Base-by-base conservation (phyloP, 2,329 filamentous ascomycete genomes). In the Monascus ruber region DNA sequence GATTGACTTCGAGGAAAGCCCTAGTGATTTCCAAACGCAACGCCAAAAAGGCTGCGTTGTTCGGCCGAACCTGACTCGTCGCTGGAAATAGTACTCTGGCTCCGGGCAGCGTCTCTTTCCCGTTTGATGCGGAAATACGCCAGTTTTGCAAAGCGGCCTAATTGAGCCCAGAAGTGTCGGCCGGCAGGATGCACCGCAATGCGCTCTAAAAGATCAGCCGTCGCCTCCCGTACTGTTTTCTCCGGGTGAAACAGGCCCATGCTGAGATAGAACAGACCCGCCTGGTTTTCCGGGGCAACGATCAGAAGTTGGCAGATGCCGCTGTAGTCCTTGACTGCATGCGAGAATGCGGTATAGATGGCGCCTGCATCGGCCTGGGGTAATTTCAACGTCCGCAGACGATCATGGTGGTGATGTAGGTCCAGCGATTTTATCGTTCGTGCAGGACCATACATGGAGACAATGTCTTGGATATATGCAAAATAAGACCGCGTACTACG, bases 401-500 rank as follows among this genome's bases (percentile, higher is more conserved):
- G 85, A 62, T 96, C 89, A 59, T 95, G 86, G 59, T 95, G 81
- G 61, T 96, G 88, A 50, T 88, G 80, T 6, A 98, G 68, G 58
- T 98, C 91, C 25, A 68, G 51, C 37, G 57, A 54, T 55, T 62
- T 63, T 48, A 65, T 55, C 41, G 56, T 58, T 33, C 55, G 55
- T 8, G 60, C 55, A n/a, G 60, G 55, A 37, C 52, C 58, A 40
- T 60, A 62, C 44, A 59, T 55, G 31, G 59, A 50, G 17, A 63
- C 61, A n/a, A 65, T 59, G 42, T 65, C 85, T 69, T 94, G 85
- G 47, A 96, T 89, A 57, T 86, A 96, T 49, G 85, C 87, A 65
- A 93, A 94, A 58, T 98, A 98, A 54, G 85, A 94, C 44, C 91
- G 75, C 1, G 91, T 96, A 47, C 86, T 93, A 49, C 91, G 79